phyloP scores from a whole-genome alignment of 106 monocot genomes.

The Narthecium ossifragum region DNA sequence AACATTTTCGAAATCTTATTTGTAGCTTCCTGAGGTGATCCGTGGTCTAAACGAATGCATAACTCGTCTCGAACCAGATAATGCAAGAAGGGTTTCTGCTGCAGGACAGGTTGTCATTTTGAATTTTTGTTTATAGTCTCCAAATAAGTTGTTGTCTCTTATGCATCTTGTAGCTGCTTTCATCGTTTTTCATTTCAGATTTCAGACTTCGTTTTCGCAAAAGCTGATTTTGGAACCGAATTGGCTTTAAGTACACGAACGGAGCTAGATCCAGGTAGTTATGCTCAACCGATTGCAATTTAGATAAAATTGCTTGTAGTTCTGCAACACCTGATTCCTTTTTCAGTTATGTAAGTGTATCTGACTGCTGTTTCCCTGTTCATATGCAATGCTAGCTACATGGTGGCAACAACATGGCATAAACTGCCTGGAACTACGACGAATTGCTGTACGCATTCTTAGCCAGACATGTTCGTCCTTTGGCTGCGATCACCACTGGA shows the following conservation, averaged over 20 bases:
- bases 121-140: neutral
- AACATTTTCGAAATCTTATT: conserved; percentile 7
- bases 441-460: conserved; percentile 46
- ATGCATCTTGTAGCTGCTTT: conserved; percentile 3
- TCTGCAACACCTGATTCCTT: no score
- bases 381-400: conserved; percentile 17
- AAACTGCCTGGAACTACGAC: conserved; percentile 48
- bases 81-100: conserved; percentile 39
- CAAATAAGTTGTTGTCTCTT: neutral
- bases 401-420: conserved; percentile 79
- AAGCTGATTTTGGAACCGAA: conserved; percentile 67
- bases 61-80: conserved; percentile 40
- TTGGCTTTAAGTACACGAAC: conserved; percentile 48
- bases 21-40: conserved; percentile 48
- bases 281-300: no score
- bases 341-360: no score
- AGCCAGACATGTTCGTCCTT: conserved; percentile 49
- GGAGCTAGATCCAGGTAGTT: conserved; percentile 52
- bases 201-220: conserved; percentile 50
- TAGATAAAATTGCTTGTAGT: no score
- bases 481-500: conserved; percentile 30
- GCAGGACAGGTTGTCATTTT: conserved; percentile 26
- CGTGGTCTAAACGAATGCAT: conserved; percentile 63
- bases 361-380: neutral
- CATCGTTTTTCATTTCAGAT: conserved; percentile 29